phyloP scores from a whole-genome alignment of 1,284 basidiomycete species.

The Ceraceosorus guamensis region DNA sequence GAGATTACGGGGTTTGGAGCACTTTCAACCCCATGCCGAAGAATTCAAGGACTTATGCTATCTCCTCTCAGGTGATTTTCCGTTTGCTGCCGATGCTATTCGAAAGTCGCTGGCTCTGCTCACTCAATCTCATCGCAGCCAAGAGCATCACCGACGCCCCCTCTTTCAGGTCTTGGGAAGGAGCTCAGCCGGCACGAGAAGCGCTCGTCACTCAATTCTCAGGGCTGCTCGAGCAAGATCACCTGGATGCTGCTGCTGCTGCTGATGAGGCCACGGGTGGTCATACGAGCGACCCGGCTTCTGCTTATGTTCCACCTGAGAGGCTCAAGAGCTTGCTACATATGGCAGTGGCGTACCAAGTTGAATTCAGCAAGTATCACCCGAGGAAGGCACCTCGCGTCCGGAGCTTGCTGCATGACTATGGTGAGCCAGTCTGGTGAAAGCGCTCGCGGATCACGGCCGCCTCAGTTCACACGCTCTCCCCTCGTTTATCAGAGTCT shows the following conservation, averaged over 20 bases:
- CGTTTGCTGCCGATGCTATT: neutral
- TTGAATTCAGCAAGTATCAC: constrained; percentile 47
- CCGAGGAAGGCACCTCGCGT: constrained; percentile 45
- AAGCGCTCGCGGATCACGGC: neutral
- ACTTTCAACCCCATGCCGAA: constrained; percentile 53
- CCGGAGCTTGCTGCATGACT: constrained; percentile 37
- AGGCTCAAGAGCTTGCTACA: constrained; percentile 50
- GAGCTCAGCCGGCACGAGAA: constrained; percentile 50
- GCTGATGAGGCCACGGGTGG: neutral
- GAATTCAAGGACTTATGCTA: constrained; percentile 54
- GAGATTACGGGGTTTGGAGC: constrained; percentile 53
- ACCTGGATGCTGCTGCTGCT: constrained; percentile 26
- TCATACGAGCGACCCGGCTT: no score
- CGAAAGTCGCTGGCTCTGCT: neutral
- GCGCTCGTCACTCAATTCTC: constrained; percentile 48
- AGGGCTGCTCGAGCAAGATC: constrained; percentile 37
- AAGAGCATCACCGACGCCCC: constrained; percentile 53
- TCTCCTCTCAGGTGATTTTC: constrained; percentile 44
- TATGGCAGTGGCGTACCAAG: constrained; percentile 53
- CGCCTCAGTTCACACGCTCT: neutral
- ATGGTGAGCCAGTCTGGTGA: constrained; percentile 7
- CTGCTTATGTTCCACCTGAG: constrained; percentile 49
- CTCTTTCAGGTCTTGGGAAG: constrained; percentile 52
- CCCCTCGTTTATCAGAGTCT: constrained; percentile 2
- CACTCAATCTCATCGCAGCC: constrained; percentile 12